A percentile compares a stretch with the other conserved stretches of the same genome.
Evolutionary conservation across 1,139 yeast species (phyloP).

Genomic region (Casaregolazyma lundiana): DNA sequence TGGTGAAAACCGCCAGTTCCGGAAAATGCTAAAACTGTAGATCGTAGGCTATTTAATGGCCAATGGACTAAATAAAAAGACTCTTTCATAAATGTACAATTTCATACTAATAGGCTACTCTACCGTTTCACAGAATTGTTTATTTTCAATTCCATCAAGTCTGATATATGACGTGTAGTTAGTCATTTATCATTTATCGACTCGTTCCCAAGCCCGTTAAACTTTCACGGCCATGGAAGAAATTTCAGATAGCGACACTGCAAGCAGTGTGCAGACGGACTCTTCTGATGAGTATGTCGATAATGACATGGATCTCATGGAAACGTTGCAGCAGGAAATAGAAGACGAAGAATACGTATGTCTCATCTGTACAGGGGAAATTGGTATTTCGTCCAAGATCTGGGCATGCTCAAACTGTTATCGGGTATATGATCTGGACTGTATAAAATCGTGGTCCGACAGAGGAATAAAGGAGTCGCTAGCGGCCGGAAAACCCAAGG

Average conservation of each 20-base stretch:
- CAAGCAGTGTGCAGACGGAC: neutral
- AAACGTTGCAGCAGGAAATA: slow-evolving; percentile 45
- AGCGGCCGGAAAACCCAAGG: slow-evolving; percentile 28
- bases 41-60: too few species aligned
- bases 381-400: slow-evolving; percentile 59
- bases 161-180: too few species aligned
- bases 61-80: too few species aligned
- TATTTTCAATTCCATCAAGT: too few species aligned
- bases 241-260: neutral
- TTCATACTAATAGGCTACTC: too few species aligned
- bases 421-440: slow-evolving; percentile 75
- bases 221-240: neutral
- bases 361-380: slow-evolving; percentile 78
- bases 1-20: too few species aligned
- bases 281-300: slow-evolving; percentile 3
- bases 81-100: too few species aligned
- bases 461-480: slow-evolving; percentile 43
- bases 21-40: too few species aligned
- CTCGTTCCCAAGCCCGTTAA: too few species aligned
- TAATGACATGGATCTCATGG: slow-evolving; percentile 27
- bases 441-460: slow-evolving; percentile 78
- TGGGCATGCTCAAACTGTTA: slow-evolving; percentile 75
- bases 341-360: slow-evolving; percentile 68
- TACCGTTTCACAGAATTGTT: too few species aligned
- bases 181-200: too few species aligned